A percentile compares a stretch with the other conserved stretches of the same genome.
These are phyloP conservation scores for Saxophila tyrrhenica DNA, from an alignment of 495 filamentous ascomycete genomes.

Conservation along the genomic window DNA sequence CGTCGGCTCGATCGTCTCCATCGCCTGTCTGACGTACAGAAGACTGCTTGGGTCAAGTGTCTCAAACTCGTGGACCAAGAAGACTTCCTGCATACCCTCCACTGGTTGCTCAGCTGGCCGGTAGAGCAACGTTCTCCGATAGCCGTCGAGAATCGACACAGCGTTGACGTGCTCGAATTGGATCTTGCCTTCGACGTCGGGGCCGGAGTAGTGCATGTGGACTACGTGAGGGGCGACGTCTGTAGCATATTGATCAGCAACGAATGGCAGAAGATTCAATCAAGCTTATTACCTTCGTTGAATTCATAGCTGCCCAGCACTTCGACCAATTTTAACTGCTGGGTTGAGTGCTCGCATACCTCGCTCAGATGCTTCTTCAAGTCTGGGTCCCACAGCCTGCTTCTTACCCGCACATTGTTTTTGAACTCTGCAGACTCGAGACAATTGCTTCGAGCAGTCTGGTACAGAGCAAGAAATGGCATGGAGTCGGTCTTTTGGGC, in stretches of 20 bases:
- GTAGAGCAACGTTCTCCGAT: neutral
- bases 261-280: neutral
- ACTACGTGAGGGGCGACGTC: neutral
- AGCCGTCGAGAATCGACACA: neutral
- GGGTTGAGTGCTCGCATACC: neutral
- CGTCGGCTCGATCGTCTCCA: neutral
- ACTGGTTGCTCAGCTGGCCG: neutral
- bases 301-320: slow-evolving; percentile 1
- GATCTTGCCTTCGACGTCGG: neutral
- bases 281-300: neutral
- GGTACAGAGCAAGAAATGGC: neutral
- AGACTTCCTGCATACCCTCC: neutral
- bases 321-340: neutral
- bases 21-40: neutral
- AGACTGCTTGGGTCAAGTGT: neutral
- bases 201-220: neutral
- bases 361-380: neutral
- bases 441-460: neutral
- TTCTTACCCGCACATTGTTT: neutral
- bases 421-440: neutral
- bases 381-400: neutral
- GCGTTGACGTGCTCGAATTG: neutral
- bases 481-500: neutral
- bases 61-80: neutral
- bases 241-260: neutral